These are phyloP conservation scores for Besnoitia besnoiti DNA, from an alignment of 169 alveolate species.

Conservation along the genomic window DNA sequence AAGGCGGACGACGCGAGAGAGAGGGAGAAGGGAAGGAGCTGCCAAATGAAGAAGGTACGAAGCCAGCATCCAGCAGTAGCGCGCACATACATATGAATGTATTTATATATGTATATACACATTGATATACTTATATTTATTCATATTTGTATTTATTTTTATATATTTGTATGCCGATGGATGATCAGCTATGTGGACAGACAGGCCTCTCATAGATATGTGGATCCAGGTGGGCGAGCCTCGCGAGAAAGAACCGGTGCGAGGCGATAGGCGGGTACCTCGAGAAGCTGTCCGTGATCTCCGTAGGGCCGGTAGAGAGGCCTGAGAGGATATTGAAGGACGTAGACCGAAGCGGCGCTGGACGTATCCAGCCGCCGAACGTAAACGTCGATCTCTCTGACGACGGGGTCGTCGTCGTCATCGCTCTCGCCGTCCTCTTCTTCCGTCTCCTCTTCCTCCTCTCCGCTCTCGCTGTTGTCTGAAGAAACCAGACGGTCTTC, in stretches of 20 bases:
- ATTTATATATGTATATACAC: no score
- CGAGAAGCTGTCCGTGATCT: slow-evolving; percentile 55
- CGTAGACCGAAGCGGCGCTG: slow-evolving; percentile 18
- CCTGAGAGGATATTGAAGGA: slow-evolving; percentile 58
- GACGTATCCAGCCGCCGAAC: slow-evolving; percentile 15
- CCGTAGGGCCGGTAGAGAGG: slow-evolving; percentile 63
- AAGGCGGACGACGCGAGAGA: no score
- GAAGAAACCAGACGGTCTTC: background rate
- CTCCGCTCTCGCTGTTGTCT: background rate
- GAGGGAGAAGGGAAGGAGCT: no score
- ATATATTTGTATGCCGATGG: no score
- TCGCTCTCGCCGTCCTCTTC: slow-evolving; percentile 22
- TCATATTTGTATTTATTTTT: no score
- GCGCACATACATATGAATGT: no score
- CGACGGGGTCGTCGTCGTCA: slow-evolving; percentile 64
- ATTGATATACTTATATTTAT: no score
- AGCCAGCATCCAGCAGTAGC: no score
- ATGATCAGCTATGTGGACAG: no score
- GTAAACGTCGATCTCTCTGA: slow-evolving; percentile 46
- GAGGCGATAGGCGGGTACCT: background rate
- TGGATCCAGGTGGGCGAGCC: no score
- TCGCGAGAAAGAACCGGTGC: background rate
- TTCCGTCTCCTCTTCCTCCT: background rate
- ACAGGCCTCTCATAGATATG: no score
- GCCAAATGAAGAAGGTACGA: no score